Percentiles rank a stretch among this genome's conserved stretches.
Conservation (phyloP, 1,284 basidiomycete genomes). For the Ceratobasidium sp. region DNA sequence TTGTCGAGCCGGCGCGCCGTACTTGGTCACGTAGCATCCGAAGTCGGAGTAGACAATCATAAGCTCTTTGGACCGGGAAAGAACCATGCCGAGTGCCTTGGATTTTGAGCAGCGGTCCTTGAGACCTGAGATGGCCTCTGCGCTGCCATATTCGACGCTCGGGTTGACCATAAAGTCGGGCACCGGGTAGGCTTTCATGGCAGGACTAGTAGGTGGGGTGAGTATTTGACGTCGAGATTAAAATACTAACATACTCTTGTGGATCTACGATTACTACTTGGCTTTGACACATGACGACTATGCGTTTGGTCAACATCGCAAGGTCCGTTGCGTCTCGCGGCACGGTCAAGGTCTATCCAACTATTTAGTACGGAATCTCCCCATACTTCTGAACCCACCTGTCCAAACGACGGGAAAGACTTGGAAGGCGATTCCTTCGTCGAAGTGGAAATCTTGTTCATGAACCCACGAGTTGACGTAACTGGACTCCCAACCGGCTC, state of each 20-base stretch:
- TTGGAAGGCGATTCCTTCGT: slow-evolving; percentile 43
- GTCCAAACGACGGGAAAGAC: slow-evolving; percentile 65
- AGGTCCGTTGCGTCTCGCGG: slow-evolving; percentile 63
- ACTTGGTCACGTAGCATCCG: slow-evolving; percentile 74
- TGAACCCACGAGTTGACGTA: slow-evolving; percentile 21
- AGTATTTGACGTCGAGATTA: slow-evolving; percentile 21
- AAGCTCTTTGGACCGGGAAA: slow-evolving; percentile 62
- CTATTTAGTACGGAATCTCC: background rate
- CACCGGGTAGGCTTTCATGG: slow-evolving; percentile 55
- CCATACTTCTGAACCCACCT: slow-evolving; percentile 55
- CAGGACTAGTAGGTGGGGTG: slow-evolving; percentile 46
- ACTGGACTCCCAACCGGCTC: slow-evolving; percentile 44
- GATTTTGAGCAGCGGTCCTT: slow-evolving; percentile 64
- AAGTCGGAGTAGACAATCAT: slow-evolving; percentile 71
- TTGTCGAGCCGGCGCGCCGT: slow-evolving; percentile 66
- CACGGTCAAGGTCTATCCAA: slow-evolving; percentile 63
- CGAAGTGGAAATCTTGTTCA: slow-evolving; percentile 6
- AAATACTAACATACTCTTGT: slow-evolving; percentile 58
- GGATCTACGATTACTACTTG: slow-evolving; percentile 70
- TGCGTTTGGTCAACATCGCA: slow-evolving; percentile 62
- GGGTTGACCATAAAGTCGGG: slow-evolving; percentile 60
- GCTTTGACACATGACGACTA: slow-evolving; percentile 68
- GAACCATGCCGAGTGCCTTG: slow-evolving; percentile 71
- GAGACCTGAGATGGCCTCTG: slow-evolving; percentile 55
- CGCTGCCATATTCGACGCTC: slow-evolving; percentile 51